Percentiles rank a stretch among this genome's conserved stretches.
Conservation (phyloP, 176 grass and related monocot species). For the Pontederia paniculata region DNA sequence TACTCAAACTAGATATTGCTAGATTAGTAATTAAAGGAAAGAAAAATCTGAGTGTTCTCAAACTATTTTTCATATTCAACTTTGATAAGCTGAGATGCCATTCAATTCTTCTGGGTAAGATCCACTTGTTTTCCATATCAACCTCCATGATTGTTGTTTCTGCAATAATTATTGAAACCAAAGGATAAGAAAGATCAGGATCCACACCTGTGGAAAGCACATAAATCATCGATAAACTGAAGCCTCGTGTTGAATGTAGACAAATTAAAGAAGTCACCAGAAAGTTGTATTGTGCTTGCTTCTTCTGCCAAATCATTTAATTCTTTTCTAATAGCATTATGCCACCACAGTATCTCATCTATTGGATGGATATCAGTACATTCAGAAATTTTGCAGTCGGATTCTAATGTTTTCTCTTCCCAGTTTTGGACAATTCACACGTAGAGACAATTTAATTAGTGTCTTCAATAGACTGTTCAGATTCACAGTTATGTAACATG, state of each 20-base stretch:
- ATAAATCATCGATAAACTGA: slow-evolving; percentile 77
- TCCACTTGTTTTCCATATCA: no score
- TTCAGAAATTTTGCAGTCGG: slow-evolving; percentile 9
- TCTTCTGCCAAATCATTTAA: slow-evolving; percentile 52
- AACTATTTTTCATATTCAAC: no score
- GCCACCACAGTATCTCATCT: slow-evolving; percentile 93
- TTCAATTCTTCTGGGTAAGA: no score
- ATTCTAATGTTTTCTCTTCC: slow-evolving; percentile 52
- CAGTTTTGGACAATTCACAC: slow-evolving; percentile 29
- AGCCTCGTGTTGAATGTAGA: slow-evolving; percentile 52
- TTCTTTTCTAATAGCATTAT: slow-evolving; percentile 66
- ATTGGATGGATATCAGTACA: slow-evolving; percentile 36
- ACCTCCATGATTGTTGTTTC: no score
- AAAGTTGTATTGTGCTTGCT: slow-evolving; percentile 51
- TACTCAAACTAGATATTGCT: no score
- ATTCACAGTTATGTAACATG: slow-evolving; percentile 13
- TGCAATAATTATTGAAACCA: no score
- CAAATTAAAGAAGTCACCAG: slow-evolving; percentile 54
- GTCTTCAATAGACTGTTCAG: slow-evolving; percentile 15
- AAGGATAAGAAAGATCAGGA: no score
- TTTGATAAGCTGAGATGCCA: no score
- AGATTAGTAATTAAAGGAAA: no score
- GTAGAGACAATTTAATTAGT: slow-evolving; percentile 21
- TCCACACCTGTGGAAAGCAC: slow-evolving; percentile 73
- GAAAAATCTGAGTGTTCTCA: no score